Evolutionary conservation across 2,329 filamentous ascomycete genomes (phyloP).

Genomic region (Arthrobotrys sinensis): DNA sequence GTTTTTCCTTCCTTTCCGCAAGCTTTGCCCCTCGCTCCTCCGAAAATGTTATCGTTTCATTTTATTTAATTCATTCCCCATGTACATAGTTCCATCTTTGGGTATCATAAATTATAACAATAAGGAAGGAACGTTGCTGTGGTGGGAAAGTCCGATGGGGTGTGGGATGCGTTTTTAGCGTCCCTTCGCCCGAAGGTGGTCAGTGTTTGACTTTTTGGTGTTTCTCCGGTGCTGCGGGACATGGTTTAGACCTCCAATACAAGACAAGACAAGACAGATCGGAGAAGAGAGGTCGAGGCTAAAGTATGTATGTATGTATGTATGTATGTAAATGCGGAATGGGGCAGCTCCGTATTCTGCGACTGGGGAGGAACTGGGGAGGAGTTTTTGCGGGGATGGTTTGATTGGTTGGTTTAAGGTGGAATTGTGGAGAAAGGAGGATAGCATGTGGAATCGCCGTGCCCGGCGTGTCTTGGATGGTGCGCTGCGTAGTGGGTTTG

Average conservation of each 20-base stretch:
- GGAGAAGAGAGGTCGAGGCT: too few species aligned
- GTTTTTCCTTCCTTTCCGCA: neutral
- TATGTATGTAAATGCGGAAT: too few species aligned
- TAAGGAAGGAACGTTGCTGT: too few species aligned
- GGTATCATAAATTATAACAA: too few species aligned
- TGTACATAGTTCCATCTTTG: too few species aligned
- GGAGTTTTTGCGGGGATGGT: conserved; percentile 7
- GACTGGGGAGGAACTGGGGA: neutral
- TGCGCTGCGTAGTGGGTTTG: too few species aligned
- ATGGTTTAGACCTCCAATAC: neutral
- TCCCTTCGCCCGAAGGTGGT: conserved; percentile 34
- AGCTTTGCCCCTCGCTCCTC: too few species aligned
- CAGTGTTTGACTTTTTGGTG: neutral
- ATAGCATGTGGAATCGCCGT: too few species aligned
- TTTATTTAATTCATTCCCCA: too few species aligned
- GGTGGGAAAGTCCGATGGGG: neutral
- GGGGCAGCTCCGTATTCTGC: too few species aligned
- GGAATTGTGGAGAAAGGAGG: neutral
- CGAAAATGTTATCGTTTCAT: neutral
- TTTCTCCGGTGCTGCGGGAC: conserved; percentile 32
- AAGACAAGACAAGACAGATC: too few species aligned
- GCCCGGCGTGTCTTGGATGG: neutral
- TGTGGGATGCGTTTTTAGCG: conserved; percentile 2
- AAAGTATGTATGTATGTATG: too few species aligned
- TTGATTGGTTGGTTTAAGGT: neutral